Percentiles rank a stretch among this genome's conserved stretches.
phyloP scores from a whole-genome alignment of 139 green algal genomes.

The Auxenochlorella pyrenoidosa region DNA sequence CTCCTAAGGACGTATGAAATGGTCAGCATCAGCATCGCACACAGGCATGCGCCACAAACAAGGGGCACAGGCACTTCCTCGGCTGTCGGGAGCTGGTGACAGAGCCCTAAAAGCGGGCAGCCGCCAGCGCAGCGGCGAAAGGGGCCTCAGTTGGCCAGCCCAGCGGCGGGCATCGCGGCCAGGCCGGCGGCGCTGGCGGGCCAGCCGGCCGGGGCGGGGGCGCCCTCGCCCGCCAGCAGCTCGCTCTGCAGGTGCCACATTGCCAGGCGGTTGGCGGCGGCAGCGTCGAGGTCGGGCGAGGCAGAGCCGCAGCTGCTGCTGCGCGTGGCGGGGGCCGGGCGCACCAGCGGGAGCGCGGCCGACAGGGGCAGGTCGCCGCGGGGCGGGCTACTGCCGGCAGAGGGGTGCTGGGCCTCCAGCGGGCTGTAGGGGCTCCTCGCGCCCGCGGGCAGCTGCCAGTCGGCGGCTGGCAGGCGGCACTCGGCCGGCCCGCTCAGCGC shows the following conservation, averaged over 20 bases:
- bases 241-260: slow-evolving; percentile 39
- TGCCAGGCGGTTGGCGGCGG: slow-evolving; percentile 26
- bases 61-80: not conserved
- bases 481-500: slow-evolving; percentile 3
- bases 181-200: not conserved
- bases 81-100: not conserved
- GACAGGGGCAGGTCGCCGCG: not conserved
- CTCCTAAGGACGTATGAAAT: not conserved
- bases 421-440: slow-evolving; percentile 21
- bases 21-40: not conserved
- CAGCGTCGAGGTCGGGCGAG: slow-evolving; percentile 14
- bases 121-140: not conserved
- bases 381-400: slow-evolving; percentile 27
- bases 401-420: slow-evolving; percentile 21
- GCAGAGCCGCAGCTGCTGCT: slow-evolving; percentile 13
- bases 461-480: not conserved
- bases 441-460: slow-evolving; percentile 1
- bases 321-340: not conserved
- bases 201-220: not conserved
- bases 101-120: not conserved
- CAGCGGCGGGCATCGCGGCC: not conserved
- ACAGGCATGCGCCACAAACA: not conserved
- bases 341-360: not conserved
- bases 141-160: not conserved
- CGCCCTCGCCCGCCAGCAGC: slow-evolving; percentile 24